Conservation (phyloP, 768 basidiomycete species). For the Hericium erinaceus region DNA sequence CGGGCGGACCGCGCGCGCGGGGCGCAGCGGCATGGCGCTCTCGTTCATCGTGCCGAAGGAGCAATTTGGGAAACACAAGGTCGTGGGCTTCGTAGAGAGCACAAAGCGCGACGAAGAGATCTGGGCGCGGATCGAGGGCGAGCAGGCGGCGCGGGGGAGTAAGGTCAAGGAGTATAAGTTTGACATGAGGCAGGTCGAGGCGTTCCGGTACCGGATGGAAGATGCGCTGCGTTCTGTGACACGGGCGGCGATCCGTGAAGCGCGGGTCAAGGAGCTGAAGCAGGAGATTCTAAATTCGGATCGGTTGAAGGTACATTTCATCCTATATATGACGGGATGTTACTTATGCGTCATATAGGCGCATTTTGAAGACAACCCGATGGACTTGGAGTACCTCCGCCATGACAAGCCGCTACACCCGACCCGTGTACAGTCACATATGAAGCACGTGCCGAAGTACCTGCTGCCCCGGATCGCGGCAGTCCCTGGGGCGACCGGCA, state of each 20-base stretch:
- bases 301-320: conserved; percentile 77
- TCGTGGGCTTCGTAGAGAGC: conserved; percentile 58
- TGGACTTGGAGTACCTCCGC: conserved; percentile 83
- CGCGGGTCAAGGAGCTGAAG: conserved; percentile 88
- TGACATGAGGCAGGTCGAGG: conserved; percentile 93
- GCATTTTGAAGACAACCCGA: conserved; percentile 95
- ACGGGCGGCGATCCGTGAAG: conserved; percentile 77
- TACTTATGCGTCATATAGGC: conserved; percentile 49
- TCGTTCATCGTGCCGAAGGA: conserved; percentile 74
- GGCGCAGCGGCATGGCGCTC: conserved; percentile 83
- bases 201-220: conserved; percentile 96
- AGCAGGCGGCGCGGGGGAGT: conserved; percentile 51
- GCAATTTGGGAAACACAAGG: conserved; percentile 66
- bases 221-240: conserved; percentile 90
- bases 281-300: conserved; percentile 91
- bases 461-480: conserved; percentile 75
- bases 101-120: conserved; percentile 69
- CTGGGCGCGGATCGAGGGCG: conserved; percentile 67
- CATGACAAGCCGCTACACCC: conserved; percentile 95
- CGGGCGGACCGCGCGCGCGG: conserved; percentile 93
- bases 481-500: conserved; percentile 31
- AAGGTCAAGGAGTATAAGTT: conserved; percentile 85
- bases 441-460: conserved; percentile 94
- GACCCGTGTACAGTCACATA: conserved; percentile 80
- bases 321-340: not conserved